Percentiles rank a stretch among this genome's conserved stretches.
Conservation (phyloP, 257 asterid genomes). For the Nicotiana undulata region DNA sequence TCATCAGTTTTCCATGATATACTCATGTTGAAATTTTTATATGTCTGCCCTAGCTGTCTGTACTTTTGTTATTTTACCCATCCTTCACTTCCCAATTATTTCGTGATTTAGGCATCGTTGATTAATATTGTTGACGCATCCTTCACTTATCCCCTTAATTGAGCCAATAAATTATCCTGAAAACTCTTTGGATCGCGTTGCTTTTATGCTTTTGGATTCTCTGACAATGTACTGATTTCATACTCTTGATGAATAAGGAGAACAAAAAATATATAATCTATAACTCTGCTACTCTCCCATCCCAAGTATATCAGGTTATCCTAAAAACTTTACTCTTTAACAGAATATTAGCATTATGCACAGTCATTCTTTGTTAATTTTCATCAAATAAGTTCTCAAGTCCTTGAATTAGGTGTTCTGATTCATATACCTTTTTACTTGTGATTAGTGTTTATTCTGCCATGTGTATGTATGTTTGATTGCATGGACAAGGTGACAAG, state of each 20-base stretch:
- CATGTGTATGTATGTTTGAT: neutral
- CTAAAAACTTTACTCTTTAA: neutral
- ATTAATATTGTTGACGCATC: neutral
- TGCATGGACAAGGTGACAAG: neutral
- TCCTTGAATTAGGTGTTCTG: neutral
- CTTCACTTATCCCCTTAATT: neutral
- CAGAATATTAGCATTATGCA: too few species aligned
- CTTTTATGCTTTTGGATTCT: neutral
- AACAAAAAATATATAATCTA: neutral
- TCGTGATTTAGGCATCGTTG: neutral
- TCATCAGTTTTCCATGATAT: neutral
- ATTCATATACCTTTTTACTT: neutral
- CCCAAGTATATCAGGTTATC: neutral
- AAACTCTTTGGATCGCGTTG: neutral
- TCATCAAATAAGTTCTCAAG: neutral
- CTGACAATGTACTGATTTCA: neutral
- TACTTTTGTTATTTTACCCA: neutral
- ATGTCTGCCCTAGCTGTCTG: neutral
- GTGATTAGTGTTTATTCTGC: neutral
- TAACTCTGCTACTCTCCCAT: neutral
- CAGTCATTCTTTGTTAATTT: neutral
- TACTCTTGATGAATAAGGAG: neutral
- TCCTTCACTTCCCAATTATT: neutral
- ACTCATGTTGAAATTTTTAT: neutral
- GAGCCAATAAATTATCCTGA: neutral